These are phyloP conservation scores for Pelargonium nanum DNA, from an alignment of 345 rosid species.

Conservation along the genomic window DNA sequence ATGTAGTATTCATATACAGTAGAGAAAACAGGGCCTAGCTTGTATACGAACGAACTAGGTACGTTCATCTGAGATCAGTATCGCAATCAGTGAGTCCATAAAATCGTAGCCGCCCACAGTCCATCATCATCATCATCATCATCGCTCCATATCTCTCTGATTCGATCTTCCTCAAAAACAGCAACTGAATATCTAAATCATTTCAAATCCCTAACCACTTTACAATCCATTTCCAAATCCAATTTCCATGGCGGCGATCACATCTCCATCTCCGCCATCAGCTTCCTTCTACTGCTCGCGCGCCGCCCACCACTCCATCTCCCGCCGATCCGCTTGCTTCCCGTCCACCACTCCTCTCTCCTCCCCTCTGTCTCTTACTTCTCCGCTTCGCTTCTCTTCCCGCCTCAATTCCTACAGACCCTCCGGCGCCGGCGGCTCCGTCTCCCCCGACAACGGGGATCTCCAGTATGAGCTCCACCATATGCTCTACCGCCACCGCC, in stretches of 20 bases:
- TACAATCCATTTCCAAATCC: not conserved
- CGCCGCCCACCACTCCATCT: constrained; percentile 9
- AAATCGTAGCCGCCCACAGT: too few species aligned
- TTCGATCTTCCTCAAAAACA: too few species aligned
- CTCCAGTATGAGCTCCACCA: constrained; percentile 21
- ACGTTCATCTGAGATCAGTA: too few species aligned
- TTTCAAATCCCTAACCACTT: not conserved
- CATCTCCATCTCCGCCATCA: constrained; percentile 22
- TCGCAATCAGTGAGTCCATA: too few species aligned
- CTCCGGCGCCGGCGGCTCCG: constrained; percentile 19
- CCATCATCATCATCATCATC: too few species aligned
- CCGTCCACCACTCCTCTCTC: constrained; percentile 4
- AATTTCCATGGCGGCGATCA: constrained; percentile 27
- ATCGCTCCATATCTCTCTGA: too few species aligned
- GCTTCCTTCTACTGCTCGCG: constrained; percentile 21
- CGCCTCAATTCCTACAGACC: constrained; percentile 24
- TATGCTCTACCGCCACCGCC: constrained; percentile 7
- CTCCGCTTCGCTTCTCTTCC: constrained; percentile 12
- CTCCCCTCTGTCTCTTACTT: constrained; percentile 1
- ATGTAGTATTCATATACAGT: too few species aligned
- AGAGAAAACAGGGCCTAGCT: too few species aligned
- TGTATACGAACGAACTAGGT: too few species aligned
- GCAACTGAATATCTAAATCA: too few species aligned
- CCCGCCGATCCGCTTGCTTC: constrained; percentile 13
- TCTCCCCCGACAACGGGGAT: constrained; percentile 27